phyloP scores from a whole-genome alignment of 768 basidiomycete genomes.

The Mycena polygramma region DNA sequence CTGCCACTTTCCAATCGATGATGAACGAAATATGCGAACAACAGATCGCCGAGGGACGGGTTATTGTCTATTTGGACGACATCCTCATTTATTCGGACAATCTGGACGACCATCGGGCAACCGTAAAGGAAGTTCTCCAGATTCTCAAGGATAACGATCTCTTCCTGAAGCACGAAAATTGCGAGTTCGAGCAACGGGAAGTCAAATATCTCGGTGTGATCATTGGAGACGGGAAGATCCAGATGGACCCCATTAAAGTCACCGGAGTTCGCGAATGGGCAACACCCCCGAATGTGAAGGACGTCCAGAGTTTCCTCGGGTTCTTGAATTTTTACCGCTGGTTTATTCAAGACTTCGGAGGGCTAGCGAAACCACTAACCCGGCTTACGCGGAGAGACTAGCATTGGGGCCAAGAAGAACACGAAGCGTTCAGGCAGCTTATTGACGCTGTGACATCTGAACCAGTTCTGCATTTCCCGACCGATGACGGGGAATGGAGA shows the following conservation, averaged over 20 bases:
- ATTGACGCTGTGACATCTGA: slow-evolving; percentile 43
- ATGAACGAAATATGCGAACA: slow-evolving; percentile 58
- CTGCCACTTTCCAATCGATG: slow-evolving; percentile 51
- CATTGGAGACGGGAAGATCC: slow-evolving; percentile 41
- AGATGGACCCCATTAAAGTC: slow-evolving; percentile 56
- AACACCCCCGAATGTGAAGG: slow-evolving; percentile 43
- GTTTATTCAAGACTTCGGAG: slow-evolving; percentile 51
- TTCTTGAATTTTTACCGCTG: slow-evolving; percentile 55
- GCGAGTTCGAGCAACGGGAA: slow-evolving; percentile 42
- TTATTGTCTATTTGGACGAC: slow-evolving; percentile 58
- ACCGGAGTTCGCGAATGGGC: slow-evolving; percentile 55
- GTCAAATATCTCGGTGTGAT: slow-evolving; percentile 51
- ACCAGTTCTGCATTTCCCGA: slow-evolving; percentile 42
- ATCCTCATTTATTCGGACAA: slow-evolving; percentile 54
- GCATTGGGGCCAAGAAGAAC: slow-evolving; percentile 41
- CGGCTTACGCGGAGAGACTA: slow-evolving; percentile 46
- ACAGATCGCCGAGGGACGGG: slow-evolving; percentile 40
- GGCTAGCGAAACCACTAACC: slow-evolving; percentile 42
- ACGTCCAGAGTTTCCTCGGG: slow-evolving; percentile 57
- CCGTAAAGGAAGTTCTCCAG: slow-evolving; percentile 39
- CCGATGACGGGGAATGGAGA: slow-evolving; percentile 33
- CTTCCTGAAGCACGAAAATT: slow-evolving; percentile 53
- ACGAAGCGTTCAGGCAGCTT: slow-evolving; percentile 45
- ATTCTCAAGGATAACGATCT: slow-evolving; percentile 44
- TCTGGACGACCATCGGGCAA: slow-evolving; percentile 37